A percentile compares a stretch with the other conserved stretches of the same genome.
These are phyloP conservation scores for Volvariella surrecta DNA, from an alignment of 1,284 basidiomycete species.

Conservation along the genomic window DNA sequence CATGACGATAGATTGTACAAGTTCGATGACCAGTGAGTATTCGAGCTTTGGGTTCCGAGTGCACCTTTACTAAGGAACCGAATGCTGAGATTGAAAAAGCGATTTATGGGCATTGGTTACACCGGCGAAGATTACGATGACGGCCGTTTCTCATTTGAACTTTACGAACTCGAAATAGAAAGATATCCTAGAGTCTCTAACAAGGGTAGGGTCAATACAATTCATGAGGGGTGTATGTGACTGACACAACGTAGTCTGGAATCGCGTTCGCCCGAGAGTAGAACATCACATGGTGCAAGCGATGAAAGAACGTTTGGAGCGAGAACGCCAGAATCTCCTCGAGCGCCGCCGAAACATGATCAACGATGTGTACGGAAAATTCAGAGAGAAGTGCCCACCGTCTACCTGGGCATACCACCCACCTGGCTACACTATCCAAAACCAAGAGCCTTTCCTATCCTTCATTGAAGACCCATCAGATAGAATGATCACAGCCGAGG, in stretches of 20 bases:
- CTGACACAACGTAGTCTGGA: neutral
- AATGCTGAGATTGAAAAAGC: neutral
- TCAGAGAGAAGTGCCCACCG: slow-evolving; percentile 1
- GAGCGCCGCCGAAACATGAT: neutral
- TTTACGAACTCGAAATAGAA: neutral
- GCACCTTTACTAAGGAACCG: neutral
- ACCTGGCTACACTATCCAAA: slow-evolving; percentile 5
- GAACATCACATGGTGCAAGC: neutral
- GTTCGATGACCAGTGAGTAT: neutral
- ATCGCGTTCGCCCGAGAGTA: neutral
- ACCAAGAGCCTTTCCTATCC: neutral
- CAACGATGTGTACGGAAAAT: neutral
- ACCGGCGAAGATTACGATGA: neutral
- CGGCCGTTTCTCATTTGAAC: neutral
- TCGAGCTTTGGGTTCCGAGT: neutral
- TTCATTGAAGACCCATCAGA: slow-evolving; percentile 4
- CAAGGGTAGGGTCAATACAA: neutral
- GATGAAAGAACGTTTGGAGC: neutral
- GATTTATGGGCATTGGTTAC: neutral
- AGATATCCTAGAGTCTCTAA: neutral
- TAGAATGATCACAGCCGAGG: neutral
- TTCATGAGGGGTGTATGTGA: neutral
- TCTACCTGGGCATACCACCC: slow-evolving; percentile 7
- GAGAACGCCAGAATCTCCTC: neutral
- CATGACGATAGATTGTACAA: neutral